Evolutionary conservation across 805 yeast species (phyloP), one percentile per base, ranked within the genome.

Genomic region (Yarrowia divulgata): DNA sequence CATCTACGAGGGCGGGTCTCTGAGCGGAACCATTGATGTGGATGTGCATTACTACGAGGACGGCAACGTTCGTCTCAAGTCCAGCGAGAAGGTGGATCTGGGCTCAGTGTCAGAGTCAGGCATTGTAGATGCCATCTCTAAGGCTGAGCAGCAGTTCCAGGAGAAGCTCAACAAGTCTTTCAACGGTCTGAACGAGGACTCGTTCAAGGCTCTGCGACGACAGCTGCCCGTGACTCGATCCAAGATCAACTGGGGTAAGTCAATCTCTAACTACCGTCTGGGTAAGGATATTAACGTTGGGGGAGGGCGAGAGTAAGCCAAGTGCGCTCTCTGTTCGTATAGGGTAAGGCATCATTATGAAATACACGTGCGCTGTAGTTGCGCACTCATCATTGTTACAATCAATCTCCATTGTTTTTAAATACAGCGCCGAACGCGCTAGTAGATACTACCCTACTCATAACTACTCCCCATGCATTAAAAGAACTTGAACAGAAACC

Each of bases 41-140:
- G 93, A 91, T 72, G 89, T 93, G 49, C 99, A 94, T 78, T 95
- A 93, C 78, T 95, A 85, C 77, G 99, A 94, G 79, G 98, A 94
- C 73, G 99, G 99, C 39, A 94, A 94, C 75, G 98, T 94, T 19
- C 84, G 94, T 67, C 85, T 95, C 74, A 87, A 85, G 71, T 81
- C 88, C 1, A 71, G 72, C 8, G 80, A 82, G 70, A 67, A 72
- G 18, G 73, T 78, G 23, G 23, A 70, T 35, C 42, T 71, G 3
- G 66, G 52, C 18, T 54, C 68, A 16, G 70, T 68, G 57, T 71
- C 72, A 40, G 60, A 49, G 12, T 37, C 64, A 9, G 74, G 79
- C 3, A 79, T 77, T 16, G 78, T 87, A 45, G 79, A 83, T 69
- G 76, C 81, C 46, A 89, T 92, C 72, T 80, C 82, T 67, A 77